Evolutionary conservation across 2,329 filamentous ascomycete species (phyloP).

Genomic region (Ophiostoma sp.): DNA sequence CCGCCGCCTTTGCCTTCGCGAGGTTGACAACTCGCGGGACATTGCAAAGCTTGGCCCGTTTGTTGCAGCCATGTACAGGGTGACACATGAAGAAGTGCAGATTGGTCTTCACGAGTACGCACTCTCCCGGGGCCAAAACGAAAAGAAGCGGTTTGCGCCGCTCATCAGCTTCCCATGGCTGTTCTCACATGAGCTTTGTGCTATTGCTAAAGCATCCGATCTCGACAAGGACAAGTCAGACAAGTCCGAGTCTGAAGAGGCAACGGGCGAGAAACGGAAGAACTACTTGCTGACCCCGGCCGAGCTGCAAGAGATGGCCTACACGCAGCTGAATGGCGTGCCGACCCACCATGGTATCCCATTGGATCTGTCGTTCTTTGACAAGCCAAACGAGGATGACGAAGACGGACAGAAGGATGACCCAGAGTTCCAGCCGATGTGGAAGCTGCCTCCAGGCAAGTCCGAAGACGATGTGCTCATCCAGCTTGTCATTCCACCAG

Average conservation of each 20-base stretch:
- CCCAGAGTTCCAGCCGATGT: constrained; percentile 22
- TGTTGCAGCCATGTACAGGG: constrained; percentile 79
- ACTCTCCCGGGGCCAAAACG: constrained; percentile 8
- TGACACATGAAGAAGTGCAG: constrained; percentile 67
- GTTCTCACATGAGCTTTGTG: constrained; percentile 66
- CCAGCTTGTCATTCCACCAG: constrained; percentile 14
- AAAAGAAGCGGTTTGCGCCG: constrained; percentile 55
- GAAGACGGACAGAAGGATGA: constrained; percentile 17
- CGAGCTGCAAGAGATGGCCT: constrained; percentile 28
- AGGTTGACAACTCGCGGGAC: constrained; percentile 53
- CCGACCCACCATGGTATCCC: constrained; percentile 33
- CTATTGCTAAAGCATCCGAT: constrained; percentile 47
- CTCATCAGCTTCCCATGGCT: constrained; percentile 94
- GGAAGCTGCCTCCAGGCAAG: constrained; percentile 24
- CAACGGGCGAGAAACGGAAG: too few relatives aligned
- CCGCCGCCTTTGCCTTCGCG: constrained; percentile 58
- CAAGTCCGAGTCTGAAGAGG: neutral
- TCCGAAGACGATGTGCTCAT: constrained; percentile 23
- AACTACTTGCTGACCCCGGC: constrained; percentile 15
- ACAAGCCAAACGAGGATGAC: constrained; percentile 20
- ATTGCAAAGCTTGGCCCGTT: constrained; percentile 61
- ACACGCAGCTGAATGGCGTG: constrained; percentile 30
- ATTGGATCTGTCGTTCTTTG: constrained; percentile 22
- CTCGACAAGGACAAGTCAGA: neutral
- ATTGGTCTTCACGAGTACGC: constrained; percentile 49